Evolutionary conservation across 2,329 filamentous ascomycete genomes (phyloP).

Genomic region (Fusarium subglutinans): DNA sequence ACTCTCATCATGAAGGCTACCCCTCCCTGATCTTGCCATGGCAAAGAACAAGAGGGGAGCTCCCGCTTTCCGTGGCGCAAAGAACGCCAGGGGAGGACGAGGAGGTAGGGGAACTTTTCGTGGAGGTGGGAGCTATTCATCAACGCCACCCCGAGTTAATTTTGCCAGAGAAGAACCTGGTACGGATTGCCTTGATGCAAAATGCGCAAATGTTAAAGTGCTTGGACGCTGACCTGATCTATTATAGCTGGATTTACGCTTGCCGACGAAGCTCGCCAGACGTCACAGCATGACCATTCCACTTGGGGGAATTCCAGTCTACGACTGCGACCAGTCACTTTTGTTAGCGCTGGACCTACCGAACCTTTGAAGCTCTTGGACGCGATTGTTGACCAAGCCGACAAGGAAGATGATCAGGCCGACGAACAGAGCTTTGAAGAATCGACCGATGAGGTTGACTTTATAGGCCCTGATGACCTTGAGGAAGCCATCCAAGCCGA

Average conservation of each 20-base stretch:
- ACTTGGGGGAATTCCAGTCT: slow-evolving; percentile 54
- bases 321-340: slow-evolving; percentile 59
- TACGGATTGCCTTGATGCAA: slow-evolving; percentile 1
- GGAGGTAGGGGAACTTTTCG: slow-evolving; percentile 23
- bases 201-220: background rate
- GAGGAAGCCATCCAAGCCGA: slow-evolving; percentile 26
- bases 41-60: slow-evolving; percentile 40
- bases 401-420: background rate
- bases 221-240: slow-evolving; percentile 8
- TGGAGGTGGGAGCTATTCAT: slow-evolving; percentile 13
- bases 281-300: slow-evolving; percentile 55
- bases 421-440: background rate
- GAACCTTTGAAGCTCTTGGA: slow-evolving; percentile 59
- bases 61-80: slow-evolving; percentile 28
- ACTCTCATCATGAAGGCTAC: slow-evolving; percentile 21
- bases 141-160: slow-evolving; percentile 1
- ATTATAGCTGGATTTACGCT: slow-evolving; percentile 42
- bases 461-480: slow-evolving; percentile 37
- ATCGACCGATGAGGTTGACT: background rate
- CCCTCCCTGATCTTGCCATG: slow-evolving; percentile 19
- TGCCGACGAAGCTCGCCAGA: slow-evolving; percentile 61
- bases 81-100: slow-evolving; percentile 30
- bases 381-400: slow-evolving; percentile 29
- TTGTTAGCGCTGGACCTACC: slow-evolving; percentile 63
- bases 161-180: slow-evolving; percentile 21